Evolutionary conservation across 306 rosid genomes (phyloP).

Genomic region (Quercus bicolor): DNA sequence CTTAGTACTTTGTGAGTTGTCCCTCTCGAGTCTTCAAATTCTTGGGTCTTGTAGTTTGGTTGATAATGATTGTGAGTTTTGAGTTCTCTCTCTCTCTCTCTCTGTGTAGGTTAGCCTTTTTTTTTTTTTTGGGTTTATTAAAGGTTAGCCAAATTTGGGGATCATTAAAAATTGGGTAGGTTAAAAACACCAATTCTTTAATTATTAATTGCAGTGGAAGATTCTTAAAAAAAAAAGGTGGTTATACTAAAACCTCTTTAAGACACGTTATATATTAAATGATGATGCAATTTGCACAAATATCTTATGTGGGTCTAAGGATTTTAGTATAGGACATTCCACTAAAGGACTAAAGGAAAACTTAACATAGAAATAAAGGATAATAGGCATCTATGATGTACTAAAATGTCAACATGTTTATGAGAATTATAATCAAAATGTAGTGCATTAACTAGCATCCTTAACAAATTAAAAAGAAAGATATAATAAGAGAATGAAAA

Average conservation of each 20-base stretch:
- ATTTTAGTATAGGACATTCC: too few species aligned
- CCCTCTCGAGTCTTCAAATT: background rate
- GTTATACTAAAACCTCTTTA: background rate
- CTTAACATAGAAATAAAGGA: too few species aligned
- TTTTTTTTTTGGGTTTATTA: too few species aligned
- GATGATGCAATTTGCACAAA: too few species aligned
- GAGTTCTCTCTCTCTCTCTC: conserved; percentile 1
- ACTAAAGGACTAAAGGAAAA: too few species aligned
- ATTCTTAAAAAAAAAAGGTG: background rate
- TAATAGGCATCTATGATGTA: too few species aligned
- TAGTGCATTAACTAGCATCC: too few species aligned
- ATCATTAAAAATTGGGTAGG: background rate
- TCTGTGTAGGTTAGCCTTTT: background rate
- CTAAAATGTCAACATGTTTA: too few species aligned
- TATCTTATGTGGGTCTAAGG: too few species aligned
- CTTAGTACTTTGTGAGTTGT: background rate
- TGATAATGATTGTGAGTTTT: conserved; percentile 10
- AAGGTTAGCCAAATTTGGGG: background rate
- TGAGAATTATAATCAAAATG: too few species aligned
- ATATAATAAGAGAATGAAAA: background rate
- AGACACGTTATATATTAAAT: too few species aligned
- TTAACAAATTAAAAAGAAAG: too few species aligned
- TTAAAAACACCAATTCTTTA: background rate
- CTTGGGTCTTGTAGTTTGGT: background rate
- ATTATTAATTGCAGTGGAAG: background rate